Conservation (phyloP, 2,329 filamentous ascomycete species). For the Colletotrichum australisinense region DNA sequence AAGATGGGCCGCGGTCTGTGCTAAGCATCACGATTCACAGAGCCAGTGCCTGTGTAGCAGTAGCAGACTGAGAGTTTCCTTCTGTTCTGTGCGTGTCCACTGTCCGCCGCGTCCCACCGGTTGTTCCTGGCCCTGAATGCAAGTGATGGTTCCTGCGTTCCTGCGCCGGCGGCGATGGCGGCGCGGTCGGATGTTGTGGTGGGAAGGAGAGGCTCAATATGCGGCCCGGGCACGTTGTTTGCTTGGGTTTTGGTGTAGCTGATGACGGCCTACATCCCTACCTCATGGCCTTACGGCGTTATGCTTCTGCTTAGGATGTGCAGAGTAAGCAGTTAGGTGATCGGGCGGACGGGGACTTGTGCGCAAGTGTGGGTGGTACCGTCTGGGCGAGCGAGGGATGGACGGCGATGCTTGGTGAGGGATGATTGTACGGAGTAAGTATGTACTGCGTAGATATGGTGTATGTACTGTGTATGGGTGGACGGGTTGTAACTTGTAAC, state of each 20-base stretch:
- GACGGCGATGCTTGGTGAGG: conserved; percentile 15
- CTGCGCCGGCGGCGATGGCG: conserved; percentile 14
- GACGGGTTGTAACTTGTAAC: no score
- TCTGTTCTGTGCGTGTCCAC: background rate
- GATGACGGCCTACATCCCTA: conserved; percentile 23
- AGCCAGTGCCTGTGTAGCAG: no score
- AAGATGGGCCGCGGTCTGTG: conserved; percentile 5
- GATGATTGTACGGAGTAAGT: no score
- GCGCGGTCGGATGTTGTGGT: conserved; percentile 4
- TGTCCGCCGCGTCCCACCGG: background rate
- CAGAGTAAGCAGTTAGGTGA: background rate
- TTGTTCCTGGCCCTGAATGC: conserved; percentile 13
- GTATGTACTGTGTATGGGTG: no score
- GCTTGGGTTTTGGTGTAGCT: conserved; percentile 11
- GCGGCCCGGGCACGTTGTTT: conserved; percentile 34
- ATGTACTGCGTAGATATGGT: no score
- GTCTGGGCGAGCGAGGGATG: conserved; percentile 2
- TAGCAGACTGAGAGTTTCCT: background rate
- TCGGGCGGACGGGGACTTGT: background rate
- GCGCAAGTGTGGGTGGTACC: background rate
- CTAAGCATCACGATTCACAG: background rate
- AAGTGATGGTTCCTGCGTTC: conserved; percentile 30
- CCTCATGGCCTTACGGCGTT: conserved; percentile 11
- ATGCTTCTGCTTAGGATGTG: conserved; percentile 9
- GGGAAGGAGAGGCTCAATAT: conserved; percentile 20